These are phyloP conservation scores for Epicoccum sorghinum DNA, from an alignment of 2,329 filamentous ascomycete genomes.

Conservation along the genomic window DNA sequence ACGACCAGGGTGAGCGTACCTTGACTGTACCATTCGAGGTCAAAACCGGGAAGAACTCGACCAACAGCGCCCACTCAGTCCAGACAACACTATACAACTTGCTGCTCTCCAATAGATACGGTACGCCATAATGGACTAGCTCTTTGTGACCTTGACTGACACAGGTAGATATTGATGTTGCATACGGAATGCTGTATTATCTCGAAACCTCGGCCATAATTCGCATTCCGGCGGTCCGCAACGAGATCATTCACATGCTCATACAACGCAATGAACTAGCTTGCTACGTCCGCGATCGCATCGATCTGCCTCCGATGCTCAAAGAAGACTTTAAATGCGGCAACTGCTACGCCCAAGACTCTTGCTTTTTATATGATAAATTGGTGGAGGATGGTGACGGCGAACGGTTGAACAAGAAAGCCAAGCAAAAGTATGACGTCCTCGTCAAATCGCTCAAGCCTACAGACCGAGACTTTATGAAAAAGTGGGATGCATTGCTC, in stretches of 20 bases:
- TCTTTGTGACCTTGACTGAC: constrained; percentile 17
- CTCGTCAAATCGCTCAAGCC: constrained; percentile 78
- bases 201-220: constrained; percentile 88
- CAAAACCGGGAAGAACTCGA: constrained; percentile 85
- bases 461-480: constrained; percentile 80
- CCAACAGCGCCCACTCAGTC: constrained; percentile 81
- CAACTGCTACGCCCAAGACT: constrained; percentile 85
- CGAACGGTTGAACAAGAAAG: constrained; percentile 78
- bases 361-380: constrained; percentile 94
- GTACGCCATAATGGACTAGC: constrained; percentile 38
- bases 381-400: constrained; percentile 83
- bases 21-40: constrained; percentile 92
- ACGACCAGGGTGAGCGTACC: constrained; percentile 68
- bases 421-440: constrained; percentile 82
- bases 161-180: constrained; percentile 76
- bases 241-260: constrained; percentile 94
- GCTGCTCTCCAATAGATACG: constrained; percentile 88
- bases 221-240: constrained; percentile 81
- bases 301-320: constrained; percentile 84
- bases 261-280: constrained; percentile 93
- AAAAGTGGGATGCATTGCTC: constrained; percentile 90
- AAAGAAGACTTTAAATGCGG: constrained; percentile 81
- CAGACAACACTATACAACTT: constrained; percentile 96
- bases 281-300: constrained; percentile 80
- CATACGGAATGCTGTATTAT: constrained; percentile 92